Percentiles rank a stretch among this genome's conserved stretches.
These are phyloP conservation scores for Zanthoxylum bungeanum DNA, from an alignment of 345 rosid species.

Conservation along the genomic window DNA sequence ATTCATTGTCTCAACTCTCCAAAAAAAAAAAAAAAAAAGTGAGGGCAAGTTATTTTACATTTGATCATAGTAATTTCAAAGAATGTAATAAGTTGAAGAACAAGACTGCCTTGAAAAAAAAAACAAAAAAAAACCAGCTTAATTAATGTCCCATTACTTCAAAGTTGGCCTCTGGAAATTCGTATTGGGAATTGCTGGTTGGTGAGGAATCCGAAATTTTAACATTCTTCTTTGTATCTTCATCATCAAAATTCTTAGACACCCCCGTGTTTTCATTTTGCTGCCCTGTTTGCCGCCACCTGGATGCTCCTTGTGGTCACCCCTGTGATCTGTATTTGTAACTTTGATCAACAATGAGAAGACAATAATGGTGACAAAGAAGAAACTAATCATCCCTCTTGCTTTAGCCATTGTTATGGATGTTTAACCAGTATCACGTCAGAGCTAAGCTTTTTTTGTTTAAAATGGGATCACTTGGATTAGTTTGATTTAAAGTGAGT, in stretches of 20 bases:
- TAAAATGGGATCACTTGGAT: neutral
- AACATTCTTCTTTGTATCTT: slow-evolving; percentile 23
- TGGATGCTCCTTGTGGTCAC: neutral
- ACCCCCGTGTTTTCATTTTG: neutral
- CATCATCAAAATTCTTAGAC: slow-evolving; percentile 33
- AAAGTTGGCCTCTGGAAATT: neutral
- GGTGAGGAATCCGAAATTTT: neutral
- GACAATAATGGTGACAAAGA: slow-evolving; percentile 12
- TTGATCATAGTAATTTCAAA: too few relatives aligned
- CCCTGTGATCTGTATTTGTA: neutral
- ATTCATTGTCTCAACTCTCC: too few relatives aligned
- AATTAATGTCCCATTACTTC: neutral
- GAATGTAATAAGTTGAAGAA: too few relatives aligned
- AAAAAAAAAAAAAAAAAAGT: too few relatives aligned
- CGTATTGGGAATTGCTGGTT: too few relatives aligned
- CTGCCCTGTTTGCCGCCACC: slow-evolving; percentile 13
- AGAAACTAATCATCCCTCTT: slow-evolving; percentile 15
- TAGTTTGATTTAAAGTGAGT: neutral
- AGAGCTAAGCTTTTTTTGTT: neutral
- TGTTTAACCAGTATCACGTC: neutral
- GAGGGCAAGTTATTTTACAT: too few relatives aligned
- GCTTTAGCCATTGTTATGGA: slow-evolving; percentile 15
- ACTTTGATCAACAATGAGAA: slow-evolving; percentile 18
- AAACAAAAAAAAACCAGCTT: neutral
- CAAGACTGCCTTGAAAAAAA: too few relatives aligned